These are phyloP conservation scores for Ogataea degrootiae DNA, from an alignment of 805 yeast genomes.

Conservation along the genomic window DNA sequence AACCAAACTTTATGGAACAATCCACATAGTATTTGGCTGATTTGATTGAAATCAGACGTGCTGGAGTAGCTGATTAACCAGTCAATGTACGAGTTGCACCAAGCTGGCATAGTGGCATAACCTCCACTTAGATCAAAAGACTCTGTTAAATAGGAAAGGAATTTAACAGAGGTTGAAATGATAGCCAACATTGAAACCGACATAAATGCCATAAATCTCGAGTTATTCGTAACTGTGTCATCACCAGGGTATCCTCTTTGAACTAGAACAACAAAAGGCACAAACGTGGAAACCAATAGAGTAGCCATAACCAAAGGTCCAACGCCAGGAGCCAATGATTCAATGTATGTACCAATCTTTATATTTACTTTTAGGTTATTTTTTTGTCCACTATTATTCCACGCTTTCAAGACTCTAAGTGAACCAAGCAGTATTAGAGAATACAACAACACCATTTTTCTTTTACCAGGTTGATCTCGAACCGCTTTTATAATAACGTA, in stretches of 20 bases:
- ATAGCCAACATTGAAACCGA: conserved; percentile 41
- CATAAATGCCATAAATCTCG: conserved; percentile 35
- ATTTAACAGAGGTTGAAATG: conserved; percentile 19
- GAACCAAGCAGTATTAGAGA: conserved; percentile 27
- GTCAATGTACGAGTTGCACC: conserved; percentile 18
- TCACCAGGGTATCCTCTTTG: neutral
- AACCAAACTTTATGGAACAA: conserved; percentile 23
- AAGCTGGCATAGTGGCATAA: conserved; percentile 13
- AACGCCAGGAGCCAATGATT: conserved; percentile 11
- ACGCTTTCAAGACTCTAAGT: conserved; percentile 63
- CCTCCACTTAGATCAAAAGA: conserved; percentile 21
- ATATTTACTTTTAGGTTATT: conserved; percentile 43
- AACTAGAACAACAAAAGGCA: conserved; percentile 8
- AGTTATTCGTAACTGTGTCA: neutral
- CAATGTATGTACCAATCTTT: conserved; percentile 44
- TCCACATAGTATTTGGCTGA: conserved; percentile 17
- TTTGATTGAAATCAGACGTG: conserved; percentile 24
- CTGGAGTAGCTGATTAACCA: conserved; percentile 32
- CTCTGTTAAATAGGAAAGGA: conserved; percentile 24
- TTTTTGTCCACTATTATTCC: conserved; percentile 92
- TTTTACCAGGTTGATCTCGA: conserved; percentile 2
- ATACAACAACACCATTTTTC: conserved; percentile 11
- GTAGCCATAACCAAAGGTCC: conserved; percentile 21
- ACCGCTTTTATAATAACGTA: conserved; percentile 13
- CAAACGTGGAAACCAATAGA: conserved; percentile 16